Evolutionary conservation across 2,329 filamentous ascomycete species (phyloP), one percentile per base, ranked within the genome.

Genomic region (Trichoderma lentiforme): DNA sequence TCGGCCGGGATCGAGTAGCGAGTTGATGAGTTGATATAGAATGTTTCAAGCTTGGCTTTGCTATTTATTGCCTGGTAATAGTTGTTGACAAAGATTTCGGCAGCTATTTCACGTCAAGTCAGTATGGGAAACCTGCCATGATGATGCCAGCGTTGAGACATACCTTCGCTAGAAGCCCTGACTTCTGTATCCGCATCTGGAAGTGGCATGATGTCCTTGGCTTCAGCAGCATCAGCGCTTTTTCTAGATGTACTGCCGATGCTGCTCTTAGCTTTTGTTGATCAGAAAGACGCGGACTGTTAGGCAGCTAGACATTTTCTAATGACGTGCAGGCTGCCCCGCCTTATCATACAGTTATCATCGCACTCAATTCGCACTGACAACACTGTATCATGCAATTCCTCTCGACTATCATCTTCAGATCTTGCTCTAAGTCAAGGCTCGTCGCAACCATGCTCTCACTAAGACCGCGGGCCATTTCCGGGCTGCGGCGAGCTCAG

Each of bases 31-130:
- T 88, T 88, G 75, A 90, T 83, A 84, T 97, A 97, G 85, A 91
- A 97, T n/a, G 84, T 83, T 21, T 87, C 79, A 15, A 97, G 86
- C 8, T 83, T 82, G 36, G 86, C 78, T 53, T 93, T 86, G 72
- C 85, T 87, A 81, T 92, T 90, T 66, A 97, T 84, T n/a, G 91
- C 87, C 32, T 87, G 85, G 83, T 97, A 97, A 84, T 92, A 97
- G 74, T 87, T 85, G 73, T 91, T 89, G 75, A 92, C 86, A 77
- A 97, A 95, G 69, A 83, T 84, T 76, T 92, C 88, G 68, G 93
- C 92, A 73, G 91, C 93, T 93, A 62, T 58, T 51, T 32, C n/a
- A 21, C 63, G 75, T 56, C 61, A 36, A 24, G 67, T 62, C 15
- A 70, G 67, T 21, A 26, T 32, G 6, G 12, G 15, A 8, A 28